Evolutionary conservation across 441 rosid species (phyloP), one percentile per base, ranked within the genome.

Genomic region (Mallotus repandus): DNA sequence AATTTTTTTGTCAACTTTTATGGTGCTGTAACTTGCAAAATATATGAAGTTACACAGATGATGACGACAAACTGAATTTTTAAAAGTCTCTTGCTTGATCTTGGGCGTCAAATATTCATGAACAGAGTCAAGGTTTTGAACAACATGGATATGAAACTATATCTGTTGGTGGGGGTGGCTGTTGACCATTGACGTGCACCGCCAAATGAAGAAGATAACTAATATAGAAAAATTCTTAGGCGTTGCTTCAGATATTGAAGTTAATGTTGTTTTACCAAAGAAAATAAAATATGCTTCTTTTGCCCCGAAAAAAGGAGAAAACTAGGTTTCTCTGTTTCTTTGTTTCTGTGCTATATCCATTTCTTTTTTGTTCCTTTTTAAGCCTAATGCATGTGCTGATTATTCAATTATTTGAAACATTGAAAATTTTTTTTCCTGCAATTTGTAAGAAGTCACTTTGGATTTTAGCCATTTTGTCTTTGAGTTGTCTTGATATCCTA

Each of bases 21-120:
- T 46, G 50, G 29, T 43, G 16, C 16, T 29, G 48, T 53, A 56
- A 21, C 35, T 19, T 18, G 12, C 14, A 5, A 68, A 68, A 18
- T 25, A 35, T 66, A 41, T 29, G 46, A 68, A 54, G 52, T 35
- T 41, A 43, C 22, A 43, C 21, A 56, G 63, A 63, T 55, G 32
- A 19, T 54, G 19, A 68, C 3, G 54, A 35, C 22, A 54, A 53
- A 32, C 49, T 53, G n/a, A 68, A 53, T 32, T n/a, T 9, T 12
- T 45, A 45, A 45, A 69, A 57, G 7, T 14, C 3, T 43, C 43
- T 15, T 57, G 18, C 63, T 43, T 41, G 12, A 41, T 57, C 18
- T 41, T 69, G 53, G 53, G 50, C 63, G 8, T 43, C 58, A 21
- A 69, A 13, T 43, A 13, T 69, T 69, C 29, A 21, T 68, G 32